Evolutionary conservation across 306 rosid species (phyloP).

Genomic region (Morella rubra): DNA sequence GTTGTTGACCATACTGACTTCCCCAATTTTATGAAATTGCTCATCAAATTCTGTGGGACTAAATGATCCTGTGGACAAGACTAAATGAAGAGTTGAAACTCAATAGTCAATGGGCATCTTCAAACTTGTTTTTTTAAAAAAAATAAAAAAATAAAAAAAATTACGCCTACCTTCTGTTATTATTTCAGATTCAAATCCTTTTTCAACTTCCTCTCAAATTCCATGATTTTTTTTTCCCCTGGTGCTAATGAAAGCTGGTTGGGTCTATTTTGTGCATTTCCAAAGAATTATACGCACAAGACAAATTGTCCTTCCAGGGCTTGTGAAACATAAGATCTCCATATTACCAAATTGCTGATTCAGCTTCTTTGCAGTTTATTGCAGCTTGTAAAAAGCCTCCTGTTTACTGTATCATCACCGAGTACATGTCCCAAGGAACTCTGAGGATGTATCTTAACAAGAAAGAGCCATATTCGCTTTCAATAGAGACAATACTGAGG

Average conservation of each 20-base stretch:
- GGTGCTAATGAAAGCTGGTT: neutral
- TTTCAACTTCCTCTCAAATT: neutral
- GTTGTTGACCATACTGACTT: neutral
- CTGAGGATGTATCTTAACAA: conserved; percentile 97
- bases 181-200: neutral
- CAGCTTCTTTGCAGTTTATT: conserved; percentile 59
- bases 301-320: neutral
- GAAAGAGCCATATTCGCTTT: conserved; percentile 95
- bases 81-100: neutral
- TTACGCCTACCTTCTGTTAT: neutral
- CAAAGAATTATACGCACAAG: neutral
- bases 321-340: neutral
- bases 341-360: neutral
- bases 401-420: conserved; percentile 91
- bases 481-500: conserved; percentile 82
- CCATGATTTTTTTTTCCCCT: neutral
- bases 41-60: neutral
- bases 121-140: no score
- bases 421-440: conserved; percentile 99
- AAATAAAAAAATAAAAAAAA: no score
- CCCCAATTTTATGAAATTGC: neutral
- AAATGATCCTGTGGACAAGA: neutral
- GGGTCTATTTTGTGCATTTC: neutral
- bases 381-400: conserved; percentile 99
- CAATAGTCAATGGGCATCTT: no score